These are phyloP conservation scores for Cladochytrium replicatum DNA, from an alignment of 192 early-diverging fungal genomes.

Conservation along the genomic window DNA sequence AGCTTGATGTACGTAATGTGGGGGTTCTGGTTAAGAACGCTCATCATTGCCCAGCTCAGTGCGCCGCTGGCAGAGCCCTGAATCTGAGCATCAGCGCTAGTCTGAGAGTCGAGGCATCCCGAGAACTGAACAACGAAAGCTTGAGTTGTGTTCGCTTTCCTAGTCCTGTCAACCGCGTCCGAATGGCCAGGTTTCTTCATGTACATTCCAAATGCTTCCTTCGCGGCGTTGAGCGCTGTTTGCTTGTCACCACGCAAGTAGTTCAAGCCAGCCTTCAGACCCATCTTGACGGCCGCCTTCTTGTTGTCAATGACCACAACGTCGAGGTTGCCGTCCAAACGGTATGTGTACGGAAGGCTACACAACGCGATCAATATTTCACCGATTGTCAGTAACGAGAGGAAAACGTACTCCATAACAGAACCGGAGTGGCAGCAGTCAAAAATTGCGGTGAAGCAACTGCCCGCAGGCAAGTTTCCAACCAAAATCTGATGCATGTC, in stretches of 20 bases:
- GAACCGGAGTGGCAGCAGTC: slow-evolving; percentile 46
- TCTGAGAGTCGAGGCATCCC: slow-evolving; percentile 63
- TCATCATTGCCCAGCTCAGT: slow-evolving; percentile 56
- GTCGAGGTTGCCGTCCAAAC: slow-evolving; percentile 26
- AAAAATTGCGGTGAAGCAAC: slow-evolving; percentile 29
- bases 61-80: slow-evolving; percentile 48
- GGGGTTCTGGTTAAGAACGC: slow-evolving; percentile 21
- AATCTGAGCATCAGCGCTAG: slow-evolving; percentile 61
- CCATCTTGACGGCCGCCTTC: slow-evolving; percentile 20
- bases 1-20: slow-evolving; percentile 37
- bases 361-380: too few species aligned
- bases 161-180: slow-evolving; percentile 7
- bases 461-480: slow-evolving; percentile 23
- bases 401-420: slow-evolving; percentile 17
- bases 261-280: slow-evolving; percentile 15
- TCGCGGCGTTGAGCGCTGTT: slow-evolving; percentile 1
- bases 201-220: slow-evolving; percentile 2
- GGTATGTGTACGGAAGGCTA: slow-evolving; percentile 41
- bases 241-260: neutral
- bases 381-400: too few species aligned
- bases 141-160: slow-evolving; percentile 13
- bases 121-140: slow-evolving; percentile 56
- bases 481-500: slow-evolving; percentile 25
- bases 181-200: slow-evolving; percentile 10
- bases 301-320: slow-evolving; percentile 25